Base-by-base conservation (phyloP, 192 early-diverging fungal genomes). In the Coemansia sp. region DNA sequence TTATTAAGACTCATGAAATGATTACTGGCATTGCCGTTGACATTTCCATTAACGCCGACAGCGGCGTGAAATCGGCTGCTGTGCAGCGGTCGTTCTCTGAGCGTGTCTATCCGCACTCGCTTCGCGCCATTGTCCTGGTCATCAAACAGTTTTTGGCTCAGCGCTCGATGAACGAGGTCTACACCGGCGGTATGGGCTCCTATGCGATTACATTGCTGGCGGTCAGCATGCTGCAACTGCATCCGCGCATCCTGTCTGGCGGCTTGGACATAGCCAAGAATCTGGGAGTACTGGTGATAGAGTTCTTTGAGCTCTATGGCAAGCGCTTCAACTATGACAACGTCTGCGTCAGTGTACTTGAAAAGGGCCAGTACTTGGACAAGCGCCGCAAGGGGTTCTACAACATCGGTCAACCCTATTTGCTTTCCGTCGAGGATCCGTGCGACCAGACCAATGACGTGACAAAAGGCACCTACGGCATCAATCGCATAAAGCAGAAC, bases 241-340 rank as follows among this genome's bases (percentile, higher is more conserved):
- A 98, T 63, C 93, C 94, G 7, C 72, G 81, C 10, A 60, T 98
- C 0, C 85, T 84, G 56, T 74, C 76, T 10, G 83, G 87, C 14
- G 72, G 70, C 9, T 84, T 95, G 17, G 78, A 84, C 17, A 66
- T 89, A 0, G 18, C 65, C 29, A 70, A 87, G 8, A 98, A 97
- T 72, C 62, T 98, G 18, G 96, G 94, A 19, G 83, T 92, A 5
- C 68, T 98, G n/a, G 58, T 98, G 26, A 78, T 95, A 8, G 96
- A 98, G 67, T 92, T 95, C 40, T 87, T 98, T 44, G 94, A 98
- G 63, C 82, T 95, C 4, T 98, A 94, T 63, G 96, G 96, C 12
- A 76, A 78, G 26, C 63, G 81, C 2, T 95, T 94, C 63, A 91
- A 90, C 66, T 89, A 86, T 53, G 63, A 68, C 29, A 63, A 60